These are phyloP conservation scores for Alternaria brassicicola DNA, from an alignment of 2,329 filamentous ascomycete species.

Conservation along the genomic window DNA sequence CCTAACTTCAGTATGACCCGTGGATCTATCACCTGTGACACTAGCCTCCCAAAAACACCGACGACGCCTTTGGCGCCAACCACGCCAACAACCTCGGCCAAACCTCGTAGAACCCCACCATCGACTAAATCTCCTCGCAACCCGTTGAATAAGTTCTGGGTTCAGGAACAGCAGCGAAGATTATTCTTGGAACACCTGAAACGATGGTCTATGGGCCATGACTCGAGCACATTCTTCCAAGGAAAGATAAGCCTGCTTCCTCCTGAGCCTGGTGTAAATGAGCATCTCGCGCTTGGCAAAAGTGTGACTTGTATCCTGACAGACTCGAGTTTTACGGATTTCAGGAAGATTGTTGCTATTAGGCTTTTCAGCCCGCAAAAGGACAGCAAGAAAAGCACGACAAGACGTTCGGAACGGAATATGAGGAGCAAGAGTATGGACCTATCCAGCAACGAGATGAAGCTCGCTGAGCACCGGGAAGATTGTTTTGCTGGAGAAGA, in stretches of 20 bases:
- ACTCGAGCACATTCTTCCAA: slow-evolving; percentile 38
- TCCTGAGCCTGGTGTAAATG: slow-evolving; percentile 2
- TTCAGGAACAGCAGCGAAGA: slow-evolving; percentile 27
- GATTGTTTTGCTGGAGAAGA: not conserved
- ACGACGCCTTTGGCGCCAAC: slow-evolving; percentile 2
- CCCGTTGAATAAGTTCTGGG: slow-evolving; percentile 23
- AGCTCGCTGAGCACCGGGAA: not conserved
- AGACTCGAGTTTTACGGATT: slow-evolving; percentile 17
- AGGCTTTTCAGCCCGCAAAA: slow-evolving; percentile 34
- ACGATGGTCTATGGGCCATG: slow-evolving; percentile 36
- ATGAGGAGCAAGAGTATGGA: slow-evolving; percentile 13
- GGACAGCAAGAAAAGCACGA: not conserved
- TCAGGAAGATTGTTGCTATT: slow-evolving; percentile 29
- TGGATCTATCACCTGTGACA: slow-evolving; percentile 4
- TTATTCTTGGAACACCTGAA: slow-evolving; percentile 30
- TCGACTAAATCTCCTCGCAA: slow-evolving; percentile 18
- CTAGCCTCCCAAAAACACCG: slow-evolving; percentile 8
- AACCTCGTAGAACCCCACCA: slow-evolving; percentile 1
- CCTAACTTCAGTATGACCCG: slow-evolving; percentile 13
- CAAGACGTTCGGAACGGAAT: not conserved
- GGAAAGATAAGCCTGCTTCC: slow-evolving; percentile 33
- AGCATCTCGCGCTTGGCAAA: slow-evolving; percentile 30
- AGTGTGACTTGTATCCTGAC: slow-evolving; percentile 37
- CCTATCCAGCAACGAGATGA: not conserved
- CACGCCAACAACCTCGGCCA: not conserved